A percentile compares a stretch with the other conserved stretches of the same genome.
Evolutionary conservation across 1,139 yeast genomes (phyloP).

Genomic region (Geotrichum klebahnii): DNA sequence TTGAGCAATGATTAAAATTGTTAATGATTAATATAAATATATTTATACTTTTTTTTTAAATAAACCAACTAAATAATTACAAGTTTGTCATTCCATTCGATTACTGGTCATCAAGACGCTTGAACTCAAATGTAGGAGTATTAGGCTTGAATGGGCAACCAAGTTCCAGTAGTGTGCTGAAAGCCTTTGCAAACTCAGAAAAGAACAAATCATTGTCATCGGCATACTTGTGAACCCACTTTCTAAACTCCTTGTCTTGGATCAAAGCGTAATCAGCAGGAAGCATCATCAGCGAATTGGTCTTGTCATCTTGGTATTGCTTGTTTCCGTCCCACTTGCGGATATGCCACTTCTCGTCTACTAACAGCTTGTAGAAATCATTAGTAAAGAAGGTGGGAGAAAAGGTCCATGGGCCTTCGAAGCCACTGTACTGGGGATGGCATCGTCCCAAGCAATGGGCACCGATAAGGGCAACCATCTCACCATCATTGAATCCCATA

Average conservation of each 20-base stretch:
- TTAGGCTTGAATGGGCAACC: slow-evolving; percentile 58
- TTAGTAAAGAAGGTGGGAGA: slow-evolving; percentile 67
- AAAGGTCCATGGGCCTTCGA: slow-evolving; percentile 94
- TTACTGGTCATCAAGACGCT: slow-evolving; percentile 45
- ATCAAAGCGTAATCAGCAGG: slow-evolving; percentile 77
- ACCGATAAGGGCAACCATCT: slow-evolving; percentile 81
- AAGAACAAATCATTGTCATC: slow-evolving; percentile 65
- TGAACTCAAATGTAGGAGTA: slow-evolving; percentile 49
- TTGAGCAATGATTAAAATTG: too few relatives aligned
- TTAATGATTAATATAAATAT: neutral
- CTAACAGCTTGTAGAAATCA: slow-evolving; percentile 57
- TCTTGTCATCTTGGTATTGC: slow-evolving; percentile 70
- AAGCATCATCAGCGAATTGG: slow-evolving; percentile 82
- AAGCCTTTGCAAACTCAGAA: slow-evolving; percentile 67
- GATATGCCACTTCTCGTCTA: slow-evolving; percentile 68
- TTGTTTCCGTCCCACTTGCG: slow-evolving; percentile 72
- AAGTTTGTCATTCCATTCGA: neutral
- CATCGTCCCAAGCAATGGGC: slow-evolving; percentile 84
- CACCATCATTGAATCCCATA: slow-evolving; percentile 76
- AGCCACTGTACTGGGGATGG: slow-evolving; percentile 59
- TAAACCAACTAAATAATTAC: neutral
- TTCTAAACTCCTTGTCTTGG: slow-evolving; percentile 60
- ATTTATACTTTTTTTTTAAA: slow-evolving; percentile 2
- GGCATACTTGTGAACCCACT: slow-evolving; percentile 69
- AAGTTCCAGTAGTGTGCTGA: slow-evolving; percentile 63